phyloP scores from a whole-genome alignment of 2,329 filamentous ascomycete genomes.

The Cytospora piceae region DNA sequence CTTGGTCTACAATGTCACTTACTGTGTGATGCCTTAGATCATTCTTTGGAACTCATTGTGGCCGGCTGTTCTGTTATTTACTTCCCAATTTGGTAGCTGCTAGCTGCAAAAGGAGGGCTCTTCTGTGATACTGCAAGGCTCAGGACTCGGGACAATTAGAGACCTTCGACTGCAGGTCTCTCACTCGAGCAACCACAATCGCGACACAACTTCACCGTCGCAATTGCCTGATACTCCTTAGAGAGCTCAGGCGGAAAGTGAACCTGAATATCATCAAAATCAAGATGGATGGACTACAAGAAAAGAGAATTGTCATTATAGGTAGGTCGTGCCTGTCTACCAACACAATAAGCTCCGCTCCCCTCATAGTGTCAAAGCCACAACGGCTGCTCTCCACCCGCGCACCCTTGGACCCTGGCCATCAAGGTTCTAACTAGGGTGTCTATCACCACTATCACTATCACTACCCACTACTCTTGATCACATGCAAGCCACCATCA shows the following conservation, averaged over 20 bases:
- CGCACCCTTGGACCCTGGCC: constrained; percentile 10
- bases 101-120: background rate
- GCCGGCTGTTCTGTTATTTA: too few species aligned
- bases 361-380: background rate
- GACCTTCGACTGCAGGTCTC: too few species aligned
- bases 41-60: background rate
- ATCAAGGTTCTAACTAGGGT: background rate
- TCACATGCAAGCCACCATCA: constrained; percentile 16
- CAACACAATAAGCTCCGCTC: constrained; percentile 4
- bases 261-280: background rate
- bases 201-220: background rate
- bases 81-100: background rate
- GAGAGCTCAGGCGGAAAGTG: background rate
- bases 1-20: background rate
- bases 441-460: background rate
- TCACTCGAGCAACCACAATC: background rate
- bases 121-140: too few species aligned
- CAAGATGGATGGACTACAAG: constrained; percentile 35
- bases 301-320: constrained; percentile 55
- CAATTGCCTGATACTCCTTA: background rate
- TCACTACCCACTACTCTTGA: background rate
- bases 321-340: constrained; percentile 35
- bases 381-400: background rate
- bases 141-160: too few species aligned
- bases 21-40: background rate